Evolutionary conservation across 1,284 basidiomycete species (phyloP).

Genomic region (Ustilago cynodontis): DNA sequence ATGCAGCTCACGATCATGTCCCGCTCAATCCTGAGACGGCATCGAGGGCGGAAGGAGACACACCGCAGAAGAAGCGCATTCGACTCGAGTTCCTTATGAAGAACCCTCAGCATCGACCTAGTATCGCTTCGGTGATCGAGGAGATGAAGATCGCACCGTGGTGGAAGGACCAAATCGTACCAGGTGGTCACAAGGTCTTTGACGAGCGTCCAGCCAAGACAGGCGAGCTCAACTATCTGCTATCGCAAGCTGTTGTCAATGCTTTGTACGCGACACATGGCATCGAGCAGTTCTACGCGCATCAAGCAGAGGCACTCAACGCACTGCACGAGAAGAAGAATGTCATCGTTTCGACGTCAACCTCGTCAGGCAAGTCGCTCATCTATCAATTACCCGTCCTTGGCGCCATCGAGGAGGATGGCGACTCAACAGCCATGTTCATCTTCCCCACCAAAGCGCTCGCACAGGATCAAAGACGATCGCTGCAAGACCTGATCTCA

Average conservation of each 20-base stretch:
- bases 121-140: slow-evolving; percentile 58
- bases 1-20: slow-evolving; percentile 63
- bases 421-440: slow-evolving; percentile 80
- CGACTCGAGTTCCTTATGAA: slow-evolving; percentile 60
- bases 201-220: slow-evolving; percentile 50
- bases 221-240: slow-evolving; percentile 51
- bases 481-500: slow-evolving; percentile 73
- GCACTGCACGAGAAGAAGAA: slow-evolving; percentile 77
- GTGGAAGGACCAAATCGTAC: slow-evolving; percentile 69
- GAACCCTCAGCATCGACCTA: slow-evolving; percentile 57
- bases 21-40: slow-evolving; percentile 61
- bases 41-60: slow-evolving; percentile 38
- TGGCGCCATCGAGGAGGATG: slow-evolving; percentile 77
- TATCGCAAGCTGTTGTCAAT: slow-evolving; percentile 72
- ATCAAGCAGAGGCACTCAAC: slow-evolving; percentile 83
- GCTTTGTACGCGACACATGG: slow-evolving; percentile 78
- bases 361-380: slow-evolving; percentile 90
- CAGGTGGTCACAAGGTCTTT: slow-evolving; percentile 63
- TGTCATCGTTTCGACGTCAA: slow-evolving; percentile 90
- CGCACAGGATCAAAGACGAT: slow-evolving; percentile 84
- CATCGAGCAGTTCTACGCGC: slow-evolving; percentile 80
- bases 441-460: slow-evolving; percentile 94
- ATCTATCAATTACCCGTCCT: slow-evolving; percentile 82
- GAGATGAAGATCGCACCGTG: slow-evolving; percentile 57
- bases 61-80: slow-evolving; percentile 61